phyloP scores from a whole-genome alignment of 2,329 filamentous ascomycete genomes.

The Hymenoscyphus fructigenus region DNA sequence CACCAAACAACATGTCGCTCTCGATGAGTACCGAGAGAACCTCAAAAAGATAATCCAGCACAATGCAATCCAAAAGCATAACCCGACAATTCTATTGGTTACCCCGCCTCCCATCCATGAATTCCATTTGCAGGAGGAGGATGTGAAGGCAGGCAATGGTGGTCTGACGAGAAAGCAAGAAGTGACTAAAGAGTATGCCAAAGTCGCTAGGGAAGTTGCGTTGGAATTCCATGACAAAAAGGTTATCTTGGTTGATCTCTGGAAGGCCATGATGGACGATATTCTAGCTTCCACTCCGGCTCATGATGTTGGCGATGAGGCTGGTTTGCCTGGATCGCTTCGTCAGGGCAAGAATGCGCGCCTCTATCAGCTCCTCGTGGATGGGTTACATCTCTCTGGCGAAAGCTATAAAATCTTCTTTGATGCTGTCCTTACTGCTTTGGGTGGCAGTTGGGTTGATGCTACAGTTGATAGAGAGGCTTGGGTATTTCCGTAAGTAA shows the following conservation, averaged over 20 bases:
- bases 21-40: slow-evolving; percentile 74
- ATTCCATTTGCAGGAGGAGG: slow-evolving; percentile 38
- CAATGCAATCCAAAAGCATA: slow-evolving; percentile 65
- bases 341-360: slow-evolving; percentile 22
- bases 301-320: slow-evolving; percentile 6
- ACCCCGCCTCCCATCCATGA: slow-evolving; percentile 79
- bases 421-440: slow-evolving; percentile 24
- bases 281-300: slow-evolving; percentile 55
- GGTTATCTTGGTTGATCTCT: slow-evolving; percentile 74
- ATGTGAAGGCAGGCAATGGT: slow-evolving; percentile 31
- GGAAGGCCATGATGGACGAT: slow-evolving; percentile 72
- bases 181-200: slow-evolving; percentile 61
- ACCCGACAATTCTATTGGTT: slow-evolving; percentile 72
- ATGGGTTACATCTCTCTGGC: slow-evolving; percentile 35
- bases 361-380: slow-evolving; percentile 26
- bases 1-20: slow-evolving; percentile 71
- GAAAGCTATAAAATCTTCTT: slow-evolving; percentile 34
- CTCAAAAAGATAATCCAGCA: slow-evolving; percentile 71
- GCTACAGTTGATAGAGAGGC: slow-evolving; percentile 21
- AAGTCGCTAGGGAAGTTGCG: slow-evolving; percentile 54
- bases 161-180: slow-evolving; percentile 56
- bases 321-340: slow-evolving; percentile 23
- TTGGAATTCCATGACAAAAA: slow-evolving; percentile 22
- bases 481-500: slow-evolving; percentile 34
- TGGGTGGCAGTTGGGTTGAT: slow-evolving; percentile 28